Percentiles rank a stretch among this genome's conserved stretches.
Conservation (phyloP, 179 eudicot species). For the Silene noctiflora region DNA sequence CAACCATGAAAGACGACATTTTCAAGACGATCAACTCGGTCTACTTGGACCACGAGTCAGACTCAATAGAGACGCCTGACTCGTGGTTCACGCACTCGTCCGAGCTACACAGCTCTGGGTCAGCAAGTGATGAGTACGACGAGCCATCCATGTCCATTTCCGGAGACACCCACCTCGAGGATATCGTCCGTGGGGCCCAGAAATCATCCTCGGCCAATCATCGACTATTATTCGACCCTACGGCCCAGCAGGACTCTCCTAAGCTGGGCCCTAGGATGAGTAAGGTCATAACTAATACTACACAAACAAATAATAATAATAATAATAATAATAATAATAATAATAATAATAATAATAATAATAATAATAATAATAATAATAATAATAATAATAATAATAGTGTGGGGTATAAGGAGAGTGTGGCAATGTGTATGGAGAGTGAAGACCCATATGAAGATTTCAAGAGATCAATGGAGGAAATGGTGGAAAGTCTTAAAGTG, state of each 20-base stretch:
- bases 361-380: background rate
- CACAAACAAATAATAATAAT: background rate
- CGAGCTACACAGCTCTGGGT: conserved; percentile 31
- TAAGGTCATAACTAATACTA: background rate
- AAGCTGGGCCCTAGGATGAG: background rate
- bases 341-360: conserved; percentile 4
- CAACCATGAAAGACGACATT: conserved; percentile 22
- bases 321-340: conserved; percentile 5
- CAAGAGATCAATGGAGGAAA: conserved; percentile 44
- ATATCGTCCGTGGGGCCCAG: conserved; percentile 44
- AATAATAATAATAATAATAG: background rate
- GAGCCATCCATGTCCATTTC: conserved; percentile 6
- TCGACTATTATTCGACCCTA: conserved; percentile 56
- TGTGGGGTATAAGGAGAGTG: conserved; percentile 44
- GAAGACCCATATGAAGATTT: conserved; percentile 43
- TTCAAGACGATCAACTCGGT: conserved; percentile 66
- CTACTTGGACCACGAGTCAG: conserved; percentile 39
- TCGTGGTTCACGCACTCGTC: conserved; percentile 64
- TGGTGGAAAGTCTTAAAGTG: conserved; percentile 41
- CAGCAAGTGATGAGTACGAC: conserved; percentile 31
- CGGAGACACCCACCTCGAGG: conserved; percentile 38
- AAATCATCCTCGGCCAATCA: conserved; percentile 30
- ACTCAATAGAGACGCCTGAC: conserved; percentile 40
- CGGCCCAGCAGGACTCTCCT: conserved; percentile 18
- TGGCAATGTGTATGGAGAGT: conserved; percentile 37